Conservation (phyloP, 345 rosid species). For the Aquilaria sinensis region DNA sequence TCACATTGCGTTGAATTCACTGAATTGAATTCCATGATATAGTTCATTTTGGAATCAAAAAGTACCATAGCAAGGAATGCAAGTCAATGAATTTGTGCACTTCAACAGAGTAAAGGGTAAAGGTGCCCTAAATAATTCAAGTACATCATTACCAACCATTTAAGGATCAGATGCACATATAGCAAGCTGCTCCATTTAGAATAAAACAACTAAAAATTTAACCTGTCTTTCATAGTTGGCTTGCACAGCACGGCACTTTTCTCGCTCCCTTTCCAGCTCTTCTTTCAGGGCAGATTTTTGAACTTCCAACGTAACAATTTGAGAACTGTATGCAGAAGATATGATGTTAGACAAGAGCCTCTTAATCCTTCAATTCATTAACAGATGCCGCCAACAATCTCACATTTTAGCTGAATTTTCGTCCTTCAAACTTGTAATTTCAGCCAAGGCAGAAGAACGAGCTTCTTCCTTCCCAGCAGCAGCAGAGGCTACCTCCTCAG, state of each 20-base stretch:
- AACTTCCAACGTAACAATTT: constrained; percentile 55
- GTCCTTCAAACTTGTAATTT: constrained; percentile 64
- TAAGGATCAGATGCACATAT: neutral
- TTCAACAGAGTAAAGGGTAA: neutral
- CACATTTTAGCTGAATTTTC: constrained; percentile 60
- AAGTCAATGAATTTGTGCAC: no score
- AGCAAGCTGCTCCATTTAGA: neutral
- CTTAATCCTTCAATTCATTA: constrained; percentile 10
- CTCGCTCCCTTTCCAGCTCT: constrained; percentile 68
- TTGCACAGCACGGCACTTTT: constrained; percentile 73
- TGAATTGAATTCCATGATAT: no score
- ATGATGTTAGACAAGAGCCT: constrained; percentile 13
- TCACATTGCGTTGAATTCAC: no score
- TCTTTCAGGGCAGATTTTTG: constrained; percentile 59
- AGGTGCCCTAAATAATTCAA: neutral
- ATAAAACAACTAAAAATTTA: constrained; percentile 1
- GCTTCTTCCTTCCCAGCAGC: constrained; percentile 67
- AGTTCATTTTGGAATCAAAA: no score
- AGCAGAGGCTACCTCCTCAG: constrained; percentile 58
- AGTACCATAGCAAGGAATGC: no score
- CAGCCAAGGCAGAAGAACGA: constrained; percentile 55
- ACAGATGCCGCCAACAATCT: constrained; percentile 11
- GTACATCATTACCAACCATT: neutral
- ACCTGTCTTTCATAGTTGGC: constrained; percentile 98
- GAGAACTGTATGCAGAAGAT: constrained; percentile 48